Conservation (phyloP, 768 basidiomycete genomes). For the Lyophyllum decastes region DNA sequence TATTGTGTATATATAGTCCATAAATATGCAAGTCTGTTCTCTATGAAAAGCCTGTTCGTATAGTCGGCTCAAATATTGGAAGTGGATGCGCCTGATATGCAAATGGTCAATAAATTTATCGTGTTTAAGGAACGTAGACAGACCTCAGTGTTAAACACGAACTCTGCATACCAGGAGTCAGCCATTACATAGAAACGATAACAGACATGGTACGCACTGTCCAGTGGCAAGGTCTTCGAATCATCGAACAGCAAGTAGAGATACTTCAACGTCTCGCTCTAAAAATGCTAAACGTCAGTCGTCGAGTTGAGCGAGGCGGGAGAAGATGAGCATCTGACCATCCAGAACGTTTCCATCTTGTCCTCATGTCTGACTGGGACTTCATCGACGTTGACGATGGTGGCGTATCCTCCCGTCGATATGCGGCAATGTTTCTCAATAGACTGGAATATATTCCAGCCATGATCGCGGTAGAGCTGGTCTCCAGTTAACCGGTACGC, state of each 20-base stretch:
- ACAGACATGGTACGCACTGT: slow-evolving; percentile 49
- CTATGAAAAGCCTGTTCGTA: slow-evolving; percentile 30
- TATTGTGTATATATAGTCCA: background rate
- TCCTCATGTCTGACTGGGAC: slow-evolving; percentile 71
- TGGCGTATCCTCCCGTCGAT: slow-evolving; percentile 81
- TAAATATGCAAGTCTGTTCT: background rate
- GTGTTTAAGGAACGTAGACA: slow-evolving; percentile 1
- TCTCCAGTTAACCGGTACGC: slow-evolving; percentile 92
- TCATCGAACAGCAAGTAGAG: slow-evolving; percentile 87
- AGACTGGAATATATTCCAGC: slow-evolving; percentile 88
- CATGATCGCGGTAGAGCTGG: slow-evolving; percentile 74
- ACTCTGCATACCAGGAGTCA: slow-evolving; percentile 43
- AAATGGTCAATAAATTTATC: background rate
- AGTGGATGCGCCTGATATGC: slow-evolving; percentile 33
- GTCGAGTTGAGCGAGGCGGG: background rate
- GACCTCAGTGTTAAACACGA: slow-evolving; percentile 94
- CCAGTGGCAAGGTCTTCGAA: slow-evolving; percentile 66
- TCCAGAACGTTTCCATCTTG: slow-evolving; percentile 94
- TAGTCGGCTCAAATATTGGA: slow-evolving; percentile 32
- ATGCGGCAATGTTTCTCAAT: slow-evolving; percentile 84
- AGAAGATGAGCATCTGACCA: slow-evolving; percentile 49
- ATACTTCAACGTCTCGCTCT: slow-evolving; percentile 93
- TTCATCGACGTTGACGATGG: slow-evolving; percentile 82
- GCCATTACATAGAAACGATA: background rate
- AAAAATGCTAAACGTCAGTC: background rate